Base-by-base conservation (phyloP, 2,329 filamentous ascomycete genomes). In the Alternaria hordeiaustralica region DNA sequence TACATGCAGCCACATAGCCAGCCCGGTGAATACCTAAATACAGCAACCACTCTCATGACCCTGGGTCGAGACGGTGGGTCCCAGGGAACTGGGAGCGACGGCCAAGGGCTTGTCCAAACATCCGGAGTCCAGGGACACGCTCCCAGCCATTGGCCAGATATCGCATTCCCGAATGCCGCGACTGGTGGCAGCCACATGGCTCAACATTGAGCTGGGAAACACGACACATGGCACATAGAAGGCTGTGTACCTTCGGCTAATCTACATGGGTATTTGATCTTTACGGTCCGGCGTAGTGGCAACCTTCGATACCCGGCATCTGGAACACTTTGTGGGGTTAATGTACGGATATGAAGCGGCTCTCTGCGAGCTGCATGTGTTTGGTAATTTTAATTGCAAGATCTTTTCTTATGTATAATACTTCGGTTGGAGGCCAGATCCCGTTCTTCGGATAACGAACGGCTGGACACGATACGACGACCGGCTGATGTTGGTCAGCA, bases 31-130 rank as follows among this genome's bases (percentile, higher is more conserved):
- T 79, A 78, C 55, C 68, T 81, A n/a, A 78, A 78, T 61, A 78
- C 76, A 23, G 79, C 80, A 26, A 80, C 72, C 23, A 79, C 79
- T 1, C 74, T 81, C 28, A 79, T 82, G 72, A 74, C 78, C 3
- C 70, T 81, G 9, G 73, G 76, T n/a, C 72, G 77, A 36, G 76
- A 77, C 33, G 63, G 69, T 4, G 65, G 55, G 6, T 61, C 67
- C 41, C 71, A 75, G 47, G 71, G 54, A 36, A 55, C 68, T 6
- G 69, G 65, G 4, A 66, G 61, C 20, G 72, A 74, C 23, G 67
- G 62, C 9, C 63, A 68, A 30, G 70, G 66, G 5, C 58, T 66
- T 6, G 60, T 72, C 8, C 73, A 77, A 7, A 73, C 64, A 20
- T 61, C 69, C 21, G 63, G 65, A n/a, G 64, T 75, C 30, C 72